Evolutionary conservation across 371 early-diverging fungal genomes (phyloP).

Genomic region (Saksenaea oblongispora): DNA sequence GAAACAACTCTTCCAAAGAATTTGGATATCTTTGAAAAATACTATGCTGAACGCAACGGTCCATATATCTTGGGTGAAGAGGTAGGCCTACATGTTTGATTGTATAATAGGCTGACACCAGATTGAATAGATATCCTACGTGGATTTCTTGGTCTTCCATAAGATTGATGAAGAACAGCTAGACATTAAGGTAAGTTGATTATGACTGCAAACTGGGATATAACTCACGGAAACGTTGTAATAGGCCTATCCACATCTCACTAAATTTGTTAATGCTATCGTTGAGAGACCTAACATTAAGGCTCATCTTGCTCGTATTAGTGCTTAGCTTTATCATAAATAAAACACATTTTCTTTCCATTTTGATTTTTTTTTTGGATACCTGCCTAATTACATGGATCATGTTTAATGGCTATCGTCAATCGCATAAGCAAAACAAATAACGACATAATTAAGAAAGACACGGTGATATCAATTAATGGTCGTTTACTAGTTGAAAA

Average conservation of each 20-base stretch:
- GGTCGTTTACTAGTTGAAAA: no score
- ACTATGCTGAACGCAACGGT: slow-evolving; percentile 11
- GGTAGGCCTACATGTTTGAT: background rate
- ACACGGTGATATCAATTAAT: no score
- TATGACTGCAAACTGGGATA: background rate
- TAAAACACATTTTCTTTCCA: background rate
- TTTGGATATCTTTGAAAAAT: slow-evolving; percentile 6
- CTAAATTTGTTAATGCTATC: slow-evolving; percentile 23
- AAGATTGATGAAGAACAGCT: slow-evolving; percentile 16
- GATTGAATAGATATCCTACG: slow-evolving; percentile 18
- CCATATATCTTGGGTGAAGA: slow-evolving; percentile 30
- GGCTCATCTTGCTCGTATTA: background rate
- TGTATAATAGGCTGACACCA: no score
- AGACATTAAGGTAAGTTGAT: background rate
- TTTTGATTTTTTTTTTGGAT: background rate
- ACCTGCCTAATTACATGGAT: background rate
- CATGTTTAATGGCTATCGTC: no score
- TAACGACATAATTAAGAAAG: no score
- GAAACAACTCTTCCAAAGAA: background rate
- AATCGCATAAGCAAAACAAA: no score
- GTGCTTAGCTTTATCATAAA: background rate
- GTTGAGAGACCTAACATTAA: slow-evolving; percentile 24
- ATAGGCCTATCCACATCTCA: slow-evolving; percentile 24
- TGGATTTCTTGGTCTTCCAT: slow-evolving; percentile 28
- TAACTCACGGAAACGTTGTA: background rate